A percentile compares a stretch with the other conserved stretches of the same genome.
Conservation (phyloP, 208 protist genomes). For the Crithidia bombi region DNA sequence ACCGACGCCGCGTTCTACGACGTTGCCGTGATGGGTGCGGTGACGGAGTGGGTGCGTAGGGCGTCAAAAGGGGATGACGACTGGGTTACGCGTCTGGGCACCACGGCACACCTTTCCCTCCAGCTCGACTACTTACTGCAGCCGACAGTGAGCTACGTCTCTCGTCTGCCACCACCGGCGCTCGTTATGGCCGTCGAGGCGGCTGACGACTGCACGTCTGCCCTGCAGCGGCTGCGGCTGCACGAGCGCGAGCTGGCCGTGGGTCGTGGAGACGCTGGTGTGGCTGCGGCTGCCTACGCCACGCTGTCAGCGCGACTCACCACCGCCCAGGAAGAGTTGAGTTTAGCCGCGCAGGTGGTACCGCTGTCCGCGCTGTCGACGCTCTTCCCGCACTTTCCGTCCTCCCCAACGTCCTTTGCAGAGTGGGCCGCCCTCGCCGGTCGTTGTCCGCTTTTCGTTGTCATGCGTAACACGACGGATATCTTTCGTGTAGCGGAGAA, state of each 20-base stretch:
- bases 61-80: background rate
- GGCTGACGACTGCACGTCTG: background rate
- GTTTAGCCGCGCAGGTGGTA: background rate
- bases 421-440: background rate
- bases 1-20: slow-evolving; percentile 1
- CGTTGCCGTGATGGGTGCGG: background rate
- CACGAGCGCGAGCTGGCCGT: background rate
- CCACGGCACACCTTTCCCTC: slow-evolving; percentile 10
- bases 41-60: slow-evolving; percentile 3
- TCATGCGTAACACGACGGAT: background rate
- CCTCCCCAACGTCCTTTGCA: background rate
- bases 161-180: background rate
- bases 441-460: slow-evolving; percentile 14
- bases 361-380: background rate
- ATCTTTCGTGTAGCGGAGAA: slow-evolving; percentile 1
- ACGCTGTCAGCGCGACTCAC: slow-evolving; percentile 6
- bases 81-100: background rate
- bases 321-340: slow-evolving; percentile 12
- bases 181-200: background rate
- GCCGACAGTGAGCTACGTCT: background rate
- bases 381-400: background rate
- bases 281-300: background rate
- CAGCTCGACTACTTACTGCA: slow-evolving; percentile 11
- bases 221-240: slow-evolving; percentile 2
- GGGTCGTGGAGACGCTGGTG: too few relatives aligned